phyloP scores from a whole-genome alignment of 352 stramenopile genomes.

The Phytophthora agathidicida region DNA sequence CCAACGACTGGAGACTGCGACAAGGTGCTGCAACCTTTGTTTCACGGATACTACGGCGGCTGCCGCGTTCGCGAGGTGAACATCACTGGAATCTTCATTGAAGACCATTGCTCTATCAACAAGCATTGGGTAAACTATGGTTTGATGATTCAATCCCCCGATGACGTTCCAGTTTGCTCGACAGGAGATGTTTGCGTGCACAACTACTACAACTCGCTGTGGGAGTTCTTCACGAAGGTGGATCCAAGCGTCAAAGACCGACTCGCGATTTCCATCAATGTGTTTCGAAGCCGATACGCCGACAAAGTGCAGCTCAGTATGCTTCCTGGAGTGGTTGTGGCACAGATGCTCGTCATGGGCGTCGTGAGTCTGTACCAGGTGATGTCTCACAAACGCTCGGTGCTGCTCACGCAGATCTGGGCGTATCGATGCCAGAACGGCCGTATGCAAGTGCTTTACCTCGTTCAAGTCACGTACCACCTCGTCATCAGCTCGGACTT shows the following conservation, averaged over 20 bases:
- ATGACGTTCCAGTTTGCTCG: slow-evolving; percentile 15
- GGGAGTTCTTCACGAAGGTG: slow-evolving; percentile 9
- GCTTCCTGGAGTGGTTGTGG: slow-evolving; percentile 18
- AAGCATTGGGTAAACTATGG: slow-evolving; percentile 18
- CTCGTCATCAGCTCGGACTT: slow-evolving; percentile 18
- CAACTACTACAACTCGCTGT: slow-evolving; percentile 30
- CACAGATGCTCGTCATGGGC: slow-evolving; percentile 26
- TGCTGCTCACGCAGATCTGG: slow-evolving; percentile 28
- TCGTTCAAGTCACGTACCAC: slow-evolving; percentile 27
- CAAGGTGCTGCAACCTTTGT: slow-evolving; percentile 2
- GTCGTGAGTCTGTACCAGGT: slow-evolving; percentile 29
- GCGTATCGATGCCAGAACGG: slow-evolving; percentile 28
- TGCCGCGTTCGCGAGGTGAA: slow-evolving; percentile 19
- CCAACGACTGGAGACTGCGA: background rate
- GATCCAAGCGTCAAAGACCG: background rate
- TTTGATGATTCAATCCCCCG: slow-evolving; percentile 17
- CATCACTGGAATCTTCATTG: slow-evolving; percentile 10
- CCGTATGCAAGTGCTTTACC: slow-evolving; percentile 20
- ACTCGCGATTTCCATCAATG: slow-evolving; percentile 2
- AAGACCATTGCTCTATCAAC: slow-evolving; percentile 5
- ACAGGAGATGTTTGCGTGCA: slow-evolving; percentile 17
- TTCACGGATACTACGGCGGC: slow-evolving; percentile 20
- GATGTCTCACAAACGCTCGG: slow-evolving; percentile 26
- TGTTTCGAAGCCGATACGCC: slow-evolving; percentile 18
- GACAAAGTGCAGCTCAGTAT: slow-evolving; percentile 19